phyloP scores from a whole-genome alignment of 176 grass and related monocot genomes.

The Sorghum bicolor region DNA sequence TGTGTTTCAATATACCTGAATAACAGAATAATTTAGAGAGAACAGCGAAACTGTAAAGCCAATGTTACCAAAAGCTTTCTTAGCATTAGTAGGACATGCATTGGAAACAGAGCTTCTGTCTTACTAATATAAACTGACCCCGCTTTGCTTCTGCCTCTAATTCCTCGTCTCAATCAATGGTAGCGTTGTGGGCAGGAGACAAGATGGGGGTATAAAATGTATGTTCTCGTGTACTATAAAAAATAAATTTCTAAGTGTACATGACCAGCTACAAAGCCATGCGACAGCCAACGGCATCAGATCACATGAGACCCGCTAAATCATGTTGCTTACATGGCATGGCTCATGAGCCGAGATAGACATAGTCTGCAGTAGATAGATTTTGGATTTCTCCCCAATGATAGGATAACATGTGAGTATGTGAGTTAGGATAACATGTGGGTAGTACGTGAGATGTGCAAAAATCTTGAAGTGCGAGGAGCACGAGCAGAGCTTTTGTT shows the following conservation, averaged over 20 bases:
- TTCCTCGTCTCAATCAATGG: too few species aligned
- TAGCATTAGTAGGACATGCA: neutral
- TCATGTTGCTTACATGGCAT: neutral
- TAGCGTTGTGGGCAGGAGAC: too few species aligned
- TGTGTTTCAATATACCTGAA: neutral
- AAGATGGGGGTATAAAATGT: too few species aligned
- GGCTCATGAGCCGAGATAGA: neutral
- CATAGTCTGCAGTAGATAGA: neutral
- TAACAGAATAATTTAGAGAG: too few species aligned
- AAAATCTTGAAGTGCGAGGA: neutral
- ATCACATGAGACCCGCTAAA: neutral
- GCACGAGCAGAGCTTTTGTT: neutral
- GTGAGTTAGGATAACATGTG: neutral
- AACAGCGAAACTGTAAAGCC: neutral
- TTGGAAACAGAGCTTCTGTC: too few species aligned
- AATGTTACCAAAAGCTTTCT: neutral
- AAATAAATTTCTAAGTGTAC: too few species aligned
- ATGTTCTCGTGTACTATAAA: too few species aligned
- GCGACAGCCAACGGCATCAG: neutral
- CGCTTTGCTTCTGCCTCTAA: too few species aligned
- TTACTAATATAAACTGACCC: too few species aligned
- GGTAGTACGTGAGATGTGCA: neutral
- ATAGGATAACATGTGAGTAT: neutral
- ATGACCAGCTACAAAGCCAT: neutral
- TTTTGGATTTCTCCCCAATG: neutral